Base-by-base conservation (phyloP, 129 eudicot genomes). In the Flaveria brownii region DNA sequence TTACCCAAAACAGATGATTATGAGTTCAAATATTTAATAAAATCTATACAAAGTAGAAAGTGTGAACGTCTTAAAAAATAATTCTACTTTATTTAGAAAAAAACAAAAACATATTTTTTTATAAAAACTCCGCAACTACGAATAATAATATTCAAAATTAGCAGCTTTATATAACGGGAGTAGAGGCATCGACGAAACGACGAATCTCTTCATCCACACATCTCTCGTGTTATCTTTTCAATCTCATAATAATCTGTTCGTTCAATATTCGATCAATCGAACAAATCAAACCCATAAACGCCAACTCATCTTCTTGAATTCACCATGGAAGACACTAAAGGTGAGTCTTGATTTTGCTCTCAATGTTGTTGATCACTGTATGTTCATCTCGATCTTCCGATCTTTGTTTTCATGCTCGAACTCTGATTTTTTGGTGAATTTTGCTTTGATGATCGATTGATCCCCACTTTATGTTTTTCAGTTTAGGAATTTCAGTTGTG, bases 301-400 rank as follows among this genome's bases (percentile, higher is more conserved):
- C 74, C 68, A 63, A 64, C 14, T 39, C 78, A 78, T 16, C 45
- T 15, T 36, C 13, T 78, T n/a, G 20, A 23, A 49, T 62, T 54
- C 68, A 12, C 64, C 74, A 80, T 80, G 83, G 83, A 73, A 39
- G 78, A 80, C 15, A 47, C 72, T 26, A 80, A 80, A 20, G 79
- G 83, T 80, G 39, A 63, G 73, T 79, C 68, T 36, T 74, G 9
- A 1, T 60, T 36, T 20, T 60, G 2, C 62, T 47, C 42, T 43
- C 73, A 63, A 56, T 59, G 59, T 68, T 65, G 45, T 52, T 68
- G 16, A 68, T 68, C 70, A n/a, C 14, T 14, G 13, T 30, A 20
- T 66, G 17, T 51, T 36, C 57, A 17, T 55, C 22, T 56, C 69
- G 39, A 77, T 78, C 78, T 77, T 72, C 76, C 75, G 75, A 42